Evolutionary conservation across 371 early-diverging fungal species (phyloP).

Genomic region (Mortierella sp.): DNA sequence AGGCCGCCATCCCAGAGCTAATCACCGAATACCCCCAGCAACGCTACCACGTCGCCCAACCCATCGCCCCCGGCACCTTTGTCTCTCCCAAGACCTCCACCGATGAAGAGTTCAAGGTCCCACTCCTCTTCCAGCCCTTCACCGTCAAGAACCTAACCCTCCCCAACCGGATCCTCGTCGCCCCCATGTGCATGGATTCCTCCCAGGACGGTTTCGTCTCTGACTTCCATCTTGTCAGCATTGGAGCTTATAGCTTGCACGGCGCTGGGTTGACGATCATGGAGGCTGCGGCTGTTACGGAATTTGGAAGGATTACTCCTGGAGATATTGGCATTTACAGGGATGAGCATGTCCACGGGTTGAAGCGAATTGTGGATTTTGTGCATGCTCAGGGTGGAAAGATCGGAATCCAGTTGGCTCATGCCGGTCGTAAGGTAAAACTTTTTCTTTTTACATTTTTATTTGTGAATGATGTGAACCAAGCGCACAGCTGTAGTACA

Average conservation of each 20-base stretch:
- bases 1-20: constrained; percentile 8
- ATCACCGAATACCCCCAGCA: constrained; percentile 22
- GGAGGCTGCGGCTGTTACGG: constrained; percentile 85
- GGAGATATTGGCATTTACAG: constrained; percentile 82
- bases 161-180: constrained; percentile 81
- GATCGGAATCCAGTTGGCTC: constrained; percentile 84
- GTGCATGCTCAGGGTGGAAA: constrained; percentile 72
- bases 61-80: constrained; percentile 27
- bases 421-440: constrained; percentile 83
- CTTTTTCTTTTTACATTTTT: background rate
- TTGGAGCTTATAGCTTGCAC: constrained; percentile 75
- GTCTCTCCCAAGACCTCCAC: constrained; percentile 13
- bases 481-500: no score
- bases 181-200: constrained; percentile 81
- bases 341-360: constrained; percentile 78
- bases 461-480: background rate
- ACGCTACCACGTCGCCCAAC: constrained; percentile 19
- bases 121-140: constrained; percentile 74
- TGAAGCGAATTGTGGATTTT: constrained; percentile 73
- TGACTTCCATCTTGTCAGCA: constrained; percentile 77
- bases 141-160: constrained; percentile 68
- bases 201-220: constrained; percentile 64
- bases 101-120: constrained; percentile 22
- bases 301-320: constrained; percentile 85
- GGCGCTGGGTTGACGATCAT: constrained; percentile 83